Evolutionary conservation across 1,139 yeast species (phyloP).

Genomic region (Nakaseomyces delphensis): DNA sequence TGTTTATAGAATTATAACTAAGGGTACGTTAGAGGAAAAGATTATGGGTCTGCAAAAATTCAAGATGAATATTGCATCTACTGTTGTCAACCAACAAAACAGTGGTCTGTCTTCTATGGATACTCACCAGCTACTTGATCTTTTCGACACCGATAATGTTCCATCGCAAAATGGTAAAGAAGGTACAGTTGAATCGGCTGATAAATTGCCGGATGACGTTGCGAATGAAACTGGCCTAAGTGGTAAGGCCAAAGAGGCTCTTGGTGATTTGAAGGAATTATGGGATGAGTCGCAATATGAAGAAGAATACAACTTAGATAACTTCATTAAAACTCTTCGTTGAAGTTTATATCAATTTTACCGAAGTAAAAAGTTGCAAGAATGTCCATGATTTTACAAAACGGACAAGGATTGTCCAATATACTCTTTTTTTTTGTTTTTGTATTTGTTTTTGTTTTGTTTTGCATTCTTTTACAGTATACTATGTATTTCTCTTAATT

Average conservation of each 20-base stretch:
- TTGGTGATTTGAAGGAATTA: constrained; percentile 83
- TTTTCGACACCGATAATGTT: constrained; percentile 54
- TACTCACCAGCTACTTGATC: constrained; percentile 83
- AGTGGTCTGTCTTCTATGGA: constrained; percentile 94
- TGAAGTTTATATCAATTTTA: too few relatives aligned
- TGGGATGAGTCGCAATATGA: constrained; percentile 97
- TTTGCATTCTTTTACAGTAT: constrained; percentile 3
- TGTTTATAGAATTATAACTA: constrained; percentile 86
- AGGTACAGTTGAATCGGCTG: constrained; percentile 18
- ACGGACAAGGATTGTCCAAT: too few relatives aligned
- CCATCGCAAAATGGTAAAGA: constrained; percentile 36
- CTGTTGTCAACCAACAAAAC: constrained; percentile 93
- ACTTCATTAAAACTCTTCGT: constrained; percentile 71
- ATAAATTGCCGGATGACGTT: constrained; percentile 30
- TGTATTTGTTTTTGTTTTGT: constrained; percentile 1
- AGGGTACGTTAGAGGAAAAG: constrained; percentile 89
- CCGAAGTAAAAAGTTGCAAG: too few relatives aligned
- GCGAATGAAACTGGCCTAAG: constrained; percentile 36
- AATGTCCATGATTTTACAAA: too few relatives aligned
- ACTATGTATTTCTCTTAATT: constrained; percentile 2
- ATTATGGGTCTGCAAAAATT: constrained; percentile 97
- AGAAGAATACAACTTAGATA: constrained; percentile 90
- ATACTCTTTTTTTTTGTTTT: constrained; percentile 5
- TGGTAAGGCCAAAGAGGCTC: constrained; percentile 37
- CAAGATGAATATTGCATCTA: constrained; percentile 94